Evolutionary conservation across 495 filamentous ascomycete species (phyloP), one percentile per base, ranked within the genome.

Genomic region (Lineolata rhizophorae): DNA sequence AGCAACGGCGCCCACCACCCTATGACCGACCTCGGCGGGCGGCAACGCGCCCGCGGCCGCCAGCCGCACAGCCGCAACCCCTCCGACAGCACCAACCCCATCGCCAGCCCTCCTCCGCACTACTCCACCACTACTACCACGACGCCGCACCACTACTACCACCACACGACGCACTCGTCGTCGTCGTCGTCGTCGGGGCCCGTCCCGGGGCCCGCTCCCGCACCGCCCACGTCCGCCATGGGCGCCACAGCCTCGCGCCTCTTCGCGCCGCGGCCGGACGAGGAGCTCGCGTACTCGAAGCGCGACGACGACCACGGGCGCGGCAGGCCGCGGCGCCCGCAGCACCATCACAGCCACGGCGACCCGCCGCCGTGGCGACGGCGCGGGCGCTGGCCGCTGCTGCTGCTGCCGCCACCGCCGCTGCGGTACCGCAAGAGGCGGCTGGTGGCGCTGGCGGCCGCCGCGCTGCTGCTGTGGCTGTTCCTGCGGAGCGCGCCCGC

Each of bases 261-360:
- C 57, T 49, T 34, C 56, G 58, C 45, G 44, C 60, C 3, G 55
- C 64, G 36, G 44, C 55, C 46, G 29, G 71, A 76, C 48, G 69
- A 70, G 51, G 71, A 76, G 57, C 58, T 72, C n/a, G 71, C 69
- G n/a, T n/a, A n/a, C n/a, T n/a, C n/a, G 29, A 75, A 75, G 53
- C 67, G 64, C 36, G 61, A 74, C 45, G 71, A 76, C 45, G 71
- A 75, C 41, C 64, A 66, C 45, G 61, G n/a, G n/a, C n/a, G n/a
- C n/a, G n/a, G n/a, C n/a, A n/a, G n/a, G n/a, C n/a, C n/a, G n/a
- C n/a, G n/a, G n/a, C n/a, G n/a, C n/a, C n/a, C n/a, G n/a, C 54
- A 32, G 56, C 53, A 3, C 39, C 37, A 25, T 15, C 20, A 38
- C 38, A 15, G 43, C 46, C 22, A 40, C 48, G 22, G 36, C 49